A percentile compares a stretch with the other conserved stretches of the same genome.
phyloP scores from a whole-genome alignment of 768 basidiomycete species.

The Paxillus rubicundulus region DNA sequence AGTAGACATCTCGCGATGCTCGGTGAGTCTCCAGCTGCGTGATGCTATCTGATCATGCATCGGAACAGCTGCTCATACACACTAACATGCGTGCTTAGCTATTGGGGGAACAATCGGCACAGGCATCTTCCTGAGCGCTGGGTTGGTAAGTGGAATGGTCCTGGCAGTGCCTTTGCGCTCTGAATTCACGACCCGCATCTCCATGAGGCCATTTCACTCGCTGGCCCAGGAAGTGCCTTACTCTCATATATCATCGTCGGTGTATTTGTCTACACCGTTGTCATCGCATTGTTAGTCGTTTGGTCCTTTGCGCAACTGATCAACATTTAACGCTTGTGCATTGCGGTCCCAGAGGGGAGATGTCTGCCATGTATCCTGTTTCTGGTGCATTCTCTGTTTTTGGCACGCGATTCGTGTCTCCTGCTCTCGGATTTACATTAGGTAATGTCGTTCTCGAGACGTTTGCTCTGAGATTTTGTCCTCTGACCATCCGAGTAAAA shows the following conservation, averaged over 20 bases:
- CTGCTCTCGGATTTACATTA: constrained; percentile 57
- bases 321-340: not conserved
- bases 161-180: not conserved
- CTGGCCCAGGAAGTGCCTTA: constrained; percentile 62
- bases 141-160: constrained; percentile 37
- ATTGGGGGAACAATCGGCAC: constrained; percentile 61
- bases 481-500: not conserved
- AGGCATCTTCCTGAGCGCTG: constrained; percentile 60
- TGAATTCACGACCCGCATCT: not conserved
- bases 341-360: constrained; percentile 50
- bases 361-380: constrained; percentile 63
- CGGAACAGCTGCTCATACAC: not conserved
- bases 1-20: constrained; percentile 45
- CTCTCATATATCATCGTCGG: constrained; percentile 60
- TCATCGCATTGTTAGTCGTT: constrained; percentile 49
- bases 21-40: constrained; percentile 20
- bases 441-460: constrained; percentile 28
- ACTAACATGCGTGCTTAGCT: constrained; percentile 26
- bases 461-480: not conserved
- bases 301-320: not conserved
- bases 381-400: constrained; percentile 61
- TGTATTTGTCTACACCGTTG: constrained; percentile 57
- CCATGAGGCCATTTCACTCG: constrained; percentile 47
- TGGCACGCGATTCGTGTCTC: constrained; percentile 57
- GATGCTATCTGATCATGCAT: not conserved